Evolutionary conservation across 75 land plant species (phyloP), one percentile per base, ranked within the genome.

Genomic region (Picea glauca): DNA sequence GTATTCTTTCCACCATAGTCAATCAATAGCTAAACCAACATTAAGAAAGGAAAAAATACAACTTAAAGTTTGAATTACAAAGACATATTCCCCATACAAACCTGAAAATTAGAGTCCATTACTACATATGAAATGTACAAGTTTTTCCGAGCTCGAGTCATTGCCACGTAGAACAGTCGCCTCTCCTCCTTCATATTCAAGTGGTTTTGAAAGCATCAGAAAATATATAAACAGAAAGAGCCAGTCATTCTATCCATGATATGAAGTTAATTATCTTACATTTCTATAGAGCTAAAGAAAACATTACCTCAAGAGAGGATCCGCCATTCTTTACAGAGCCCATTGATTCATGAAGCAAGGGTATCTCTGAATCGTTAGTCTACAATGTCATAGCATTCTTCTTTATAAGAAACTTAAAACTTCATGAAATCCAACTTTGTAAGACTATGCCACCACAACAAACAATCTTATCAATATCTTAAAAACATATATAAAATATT

Each of bases 321-420:
- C 88, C 85, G 54, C 88, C 85, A 32, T 85, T 87, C 67, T 77
- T 81, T 2, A 74, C 83, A 81, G 61, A 50, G 58, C 96, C 96
- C 78, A 81, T 91, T 59, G 60, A 87, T 72, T 94, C 98, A 87
- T 97, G 92, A 72, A 96, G 78, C 73, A 97, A 79, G 54, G 99
- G 99, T 56, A 96, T 93, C 78, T 97, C 99, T 64, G 93, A 72
- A 58, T 97, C 99, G 85, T 97, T 97, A 58, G 86, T 92, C 99
- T 96, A 33, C 23, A 78, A 32, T n/a, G 58, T 26, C 31, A 13
- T 58, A 57, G 56, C 56, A 50, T 50, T 50, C 56, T 50, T 1
- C 56, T 0, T 50, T 50, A 50, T 50, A 50, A 50, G 11, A 50
- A 50, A 9, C 11, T 50, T 12, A 50, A 50, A 50, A 50, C 56